phyloP scores from a whole-genome alignment of 1,284 basidiomycete genomes.

The Malassezia sympodialis region DNA sequence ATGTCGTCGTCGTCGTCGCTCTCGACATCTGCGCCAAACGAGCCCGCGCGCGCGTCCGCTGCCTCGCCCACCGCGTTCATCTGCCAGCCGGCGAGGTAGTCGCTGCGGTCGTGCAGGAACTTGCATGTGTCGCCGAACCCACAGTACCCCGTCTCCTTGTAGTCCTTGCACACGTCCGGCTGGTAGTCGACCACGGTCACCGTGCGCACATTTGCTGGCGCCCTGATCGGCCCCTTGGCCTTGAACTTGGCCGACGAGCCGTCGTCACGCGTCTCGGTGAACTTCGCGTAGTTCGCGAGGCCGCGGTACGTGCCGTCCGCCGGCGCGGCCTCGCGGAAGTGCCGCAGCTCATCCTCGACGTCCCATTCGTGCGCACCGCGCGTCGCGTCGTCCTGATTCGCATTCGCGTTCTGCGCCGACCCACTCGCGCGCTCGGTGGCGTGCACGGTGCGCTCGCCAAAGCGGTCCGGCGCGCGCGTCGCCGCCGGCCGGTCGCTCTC shows the following conservation, averaged over 20 bases:
- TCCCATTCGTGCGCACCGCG: slow-evolving; percentile 50
- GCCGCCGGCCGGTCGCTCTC: not conserved
- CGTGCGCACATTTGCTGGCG: slow-evolving; percentile 69
- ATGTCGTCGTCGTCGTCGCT: slow-evolving; percentile 64
- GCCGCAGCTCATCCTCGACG: slow-evolving; percentile 37
- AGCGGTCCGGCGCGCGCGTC: slow-evolving; percentile 50
- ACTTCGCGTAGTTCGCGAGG: slow-evolving; percentile 67
- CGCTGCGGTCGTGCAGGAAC: slow-evolving; percentile 53
- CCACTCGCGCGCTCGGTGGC: slow-evolving; percentile 35
- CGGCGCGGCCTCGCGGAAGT: slow-evolving; percentile 14
- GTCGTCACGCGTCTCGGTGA: slow-evolving; percentile 59
- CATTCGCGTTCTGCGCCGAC: slow-evolving; percentile 4
- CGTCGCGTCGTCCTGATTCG: slow-evolving; percentile 49
- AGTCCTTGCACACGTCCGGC: slow-evolving; percentile 98
- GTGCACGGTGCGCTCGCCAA: slow-evolving; percentile 55
- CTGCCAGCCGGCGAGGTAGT: slow-evolving; percentile 95
- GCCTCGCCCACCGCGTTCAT: slow-evolving; percentile 56
- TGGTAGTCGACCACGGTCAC: slow-evolving; percentile 96
- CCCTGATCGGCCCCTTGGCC: slow-evolving; percentile 49
- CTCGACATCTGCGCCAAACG: slow-evolving; percentile 50
- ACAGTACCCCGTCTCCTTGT: slow-evolving; percentile 98
- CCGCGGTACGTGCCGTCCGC: slow-evolving; percentile 78
- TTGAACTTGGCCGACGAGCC: slow-evolving; percentile 76
- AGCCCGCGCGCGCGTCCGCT: slow-evolving; percentile 41
- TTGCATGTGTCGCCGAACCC: slow-evolving; percentile 99